Evolutionary conservation across 345 rosid species (phyloP).

Genomic region (Aurinia saxatilis): DNA sequence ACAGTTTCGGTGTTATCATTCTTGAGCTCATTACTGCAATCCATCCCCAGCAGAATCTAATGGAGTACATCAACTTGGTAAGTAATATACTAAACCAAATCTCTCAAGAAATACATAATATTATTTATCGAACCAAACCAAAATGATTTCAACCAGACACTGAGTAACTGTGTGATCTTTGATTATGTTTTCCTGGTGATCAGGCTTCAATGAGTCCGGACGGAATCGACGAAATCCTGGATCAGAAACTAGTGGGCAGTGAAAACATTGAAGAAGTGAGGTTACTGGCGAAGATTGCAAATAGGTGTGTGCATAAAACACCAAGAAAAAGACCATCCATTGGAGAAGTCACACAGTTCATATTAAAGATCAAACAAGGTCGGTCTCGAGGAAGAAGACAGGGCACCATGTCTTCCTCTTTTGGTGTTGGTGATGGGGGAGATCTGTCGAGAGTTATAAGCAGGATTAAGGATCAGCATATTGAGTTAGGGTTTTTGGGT

Average conservation of each 20-base stretch:
- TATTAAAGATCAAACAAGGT: constrained; percentile 61
- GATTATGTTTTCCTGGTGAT: neutral
- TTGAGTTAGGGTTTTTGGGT: constrained; percentile 55
- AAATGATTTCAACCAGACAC: neutral
- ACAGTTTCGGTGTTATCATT: constrained; percentile 85
- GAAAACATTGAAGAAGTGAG: constrained; percentile 65
- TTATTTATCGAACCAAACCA: neutral
- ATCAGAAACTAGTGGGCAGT: constrained; percentile 52
- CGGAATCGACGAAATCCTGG: constrained; percentile 81
- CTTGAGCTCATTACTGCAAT: constrained; percentile 92
- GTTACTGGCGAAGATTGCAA: constrained; percentile 55
- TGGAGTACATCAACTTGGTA: constrained; percentile 90
- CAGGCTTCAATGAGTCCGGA: constrained; percentile 87
- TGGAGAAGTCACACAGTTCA: constrained; percentile 72
- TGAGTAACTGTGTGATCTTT: neutral
- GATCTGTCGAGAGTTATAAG: constrained; percentile 50
- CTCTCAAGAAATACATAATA: neutral
- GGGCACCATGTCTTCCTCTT: constrained; percentile 28
- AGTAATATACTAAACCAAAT: constrained; percentile 11
- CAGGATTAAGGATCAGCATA: constrained; percentile 61
- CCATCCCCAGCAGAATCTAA: constrained; percentile 86
- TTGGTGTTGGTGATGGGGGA: constrained; percentile 23
- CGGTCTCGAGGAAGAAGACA: constrained; percentile 30
- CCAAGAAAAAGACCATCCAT: constrained; percentile 80
- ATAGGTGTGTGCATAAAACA: constrained; percentile 60